Percentiles rank a stretch among this genome's conserved stretches.
Evolutionary conservation across 805 yeast genomes (phyloP).

Genomic region (Suhomyces kilbournensis): DNA sequence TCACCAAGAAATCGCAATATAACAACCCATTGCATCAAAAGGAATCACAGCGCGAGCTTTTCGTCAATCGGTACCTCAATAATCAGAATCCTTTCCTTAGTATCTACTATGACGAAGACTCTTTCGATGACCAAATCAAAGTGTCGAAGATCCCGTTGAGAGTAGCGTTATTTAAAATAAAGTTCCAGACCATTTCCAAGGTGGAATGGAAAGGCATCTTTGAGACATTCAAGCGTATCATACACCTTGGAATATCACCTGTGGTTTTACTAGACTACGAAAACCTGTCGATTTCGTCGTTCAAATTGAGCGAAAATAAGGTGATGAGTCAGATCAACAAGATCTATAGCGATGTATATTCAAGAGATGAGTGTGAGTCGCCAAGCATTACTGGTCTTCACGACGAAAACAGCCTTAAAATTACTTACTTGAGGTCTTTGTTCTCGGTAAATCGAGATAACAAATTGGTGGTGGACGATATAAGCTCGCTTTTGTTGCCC

Average conservation of each 20-base stretch:
- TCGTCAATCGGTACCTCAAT: constrained; percentile 31
- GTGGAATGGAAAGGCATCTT: constrained; percentile 47
- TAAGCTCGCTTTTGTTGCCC: constrained; percentile 37
- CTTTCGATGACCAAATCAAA: constrained; percentile 20
- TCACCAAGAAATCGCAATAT: constrained; percentile 12
- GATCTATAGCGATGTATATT: constrained; percentile 12
- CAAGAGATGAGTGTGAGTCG: constrained; percentile 13
- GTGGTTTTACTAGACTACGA: constrained; percentile 44
- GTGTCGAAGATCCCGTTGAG: constrained; percentile 45
- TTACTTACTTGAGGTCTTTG: constrained; percentile 26
- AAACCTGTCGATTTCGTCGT: constrained; percentile 20
- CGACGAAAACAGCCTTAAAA: constrained; percentile 20
- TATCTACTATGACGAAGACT: constrained; percentile 28
- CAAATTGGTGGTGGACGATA: constrained; percentile 15
- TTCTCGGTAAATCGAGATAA: constrained; percentile 14
- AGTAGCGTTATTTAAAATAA: constrained; percentile 55
- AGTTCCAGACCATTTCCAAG: constrained; percentile 32
- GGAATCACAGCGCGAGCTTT: constrained; percentile 29
- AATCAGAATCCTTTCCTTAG: constrained; percentile 32
- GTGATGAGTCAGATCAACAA: constrained; percentile 32
- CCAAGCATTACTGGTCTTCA: constrained; percentile 6
- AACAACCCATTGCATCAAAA: constrained; percentile 10
- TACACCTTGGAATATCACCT: constrained; percentile 70
- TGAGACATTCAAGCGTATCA: constrained; percentile 52
- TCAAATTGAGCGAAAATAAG: constrained; percentile 30